These are phyloP conservation scores for Pythium monospermum DNA, from an alignment of 352 stramenopile genomes.

Conservation along the genomic window DNA sequence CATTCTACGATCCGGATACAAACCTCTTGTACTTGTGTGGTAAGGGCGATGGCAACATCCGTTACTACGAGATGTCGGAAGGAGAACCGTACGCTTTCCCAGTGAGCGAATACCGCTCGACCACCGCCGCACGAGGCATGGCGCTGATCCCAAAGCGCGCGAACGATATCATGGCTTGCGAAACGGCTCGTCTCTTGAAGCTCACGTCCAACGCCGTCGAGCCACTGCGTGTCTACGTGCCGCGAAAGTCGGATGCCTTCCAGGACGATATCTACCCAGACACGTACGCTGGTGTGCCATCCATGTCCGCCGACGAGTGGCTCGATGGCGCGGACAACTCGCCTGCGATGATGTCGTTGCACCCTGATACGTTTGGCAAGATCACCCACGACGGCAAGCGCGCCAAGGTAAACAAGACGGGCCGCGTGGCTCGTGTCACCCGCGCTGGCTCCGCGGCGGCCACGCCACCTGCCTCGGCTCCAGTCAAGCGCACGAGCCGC, in stretches of 20 bases:
- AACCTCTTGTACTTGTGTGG: constrained; percentile 98
- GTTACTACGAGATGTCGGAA: constrained; percentile 98
- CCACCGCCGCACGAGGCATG: constrained; percentile 95
- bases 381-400: constrained; percentile 86
- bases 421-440: constrained; percentile 22
- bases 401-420: constrained; percentile 26
- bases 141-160: constrained; percentile 98
- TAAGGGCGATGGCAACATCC: constrained; percentile 98
- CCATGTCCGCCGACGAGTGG: constrained; percentile 96
- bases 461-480: constrained; percentile 17
- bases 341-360: constrained; percentile 90
- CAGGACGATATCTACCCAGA: constrained; percentile 99
- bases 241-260: constrained; percentile 98
- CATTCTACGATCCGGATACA: constrained; percentile 98
- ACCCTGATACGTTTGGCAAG: constrained; percentile 85
- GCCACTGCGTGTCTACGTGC: constrained; percentile 95
- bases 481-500: constrained; percentile 23
- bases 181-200: constrained; percentile 95
- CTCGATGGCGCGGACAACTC: constrained; percentile 91
- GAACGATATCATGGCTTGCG: constrained; percentile 97
- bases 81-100: constrained; percentile 91
- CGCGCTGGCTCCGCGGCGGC: constrained; percentile 24
- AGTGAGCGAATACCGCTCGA: constrained; percentile 95
- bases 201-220: constrained; percentile 96
- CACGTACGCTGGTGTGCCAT: constrained; percentile 91